Evolutionary conservation across 768 basidiomycete species (phyloP).

Genomic region (Suillus paluster): DNA sequence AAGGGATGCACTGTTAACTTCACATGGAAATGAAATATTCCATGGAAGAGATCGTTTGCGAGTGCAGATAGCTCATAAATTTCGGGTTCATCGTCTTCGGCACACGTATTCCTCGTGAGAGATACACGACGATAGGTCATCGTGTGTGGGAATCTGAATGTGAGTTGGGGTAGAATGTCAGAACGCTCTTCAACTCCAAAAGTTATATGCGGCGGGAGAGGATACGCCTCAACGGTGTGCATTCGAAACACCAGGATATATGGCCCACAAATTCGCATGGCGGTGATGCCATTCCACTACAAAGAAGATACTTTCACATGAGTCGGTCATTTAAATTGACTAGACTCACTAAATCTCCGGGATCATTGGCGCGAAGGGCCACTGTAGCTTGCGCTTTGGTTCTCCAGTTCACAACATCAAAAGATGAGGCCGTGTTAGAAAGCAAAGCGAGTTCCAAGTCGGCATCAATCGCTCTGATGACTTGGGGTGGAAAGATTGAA

Average conservation of each 20-base stretch:
- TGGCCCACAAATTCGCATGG: constrained; percentile 48
- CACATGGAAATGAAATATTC: constrained; percentile 55
- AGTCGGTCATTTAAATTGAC: neutral
- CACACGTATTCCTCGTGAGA: constrained; percentile 44
- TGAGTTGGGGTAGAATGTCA: constrained; percentile 20
- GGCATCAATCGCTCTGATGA: constrained; percentile 42
- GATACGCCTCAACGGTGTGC: constrained; percentile 52
- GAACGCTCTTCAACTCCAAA: constrained; percentile 14
- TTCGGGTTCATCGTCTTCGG: constrained; percentile 38
- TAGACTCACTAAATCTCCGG: constrained; percentile 38
- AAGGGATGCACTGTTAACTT: constrained; percentile 28
- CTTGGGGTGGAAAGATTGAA: constrained; percentile 17
- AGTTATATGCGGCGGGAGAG: constrained; percentile 19
- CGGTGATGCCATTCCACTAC: constrained; percentile 49
- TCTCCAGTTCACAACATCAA: constrained; percentile 47
- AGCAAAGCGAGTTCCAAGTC: constrained; percentile 35
- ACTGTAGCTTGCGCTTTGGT: constrained; percentile 27
- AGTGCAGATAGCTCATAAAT: constrained; percentile 46
- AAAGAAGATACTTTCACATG: neutral
- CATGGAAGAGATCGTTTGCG: constrained; percentile 45
- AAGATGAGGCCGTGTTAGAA: constrained; percentile 26
- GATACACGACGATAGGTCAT: constrained; percentile 42
- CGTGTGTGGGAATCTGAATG: constrained; percentile 28
- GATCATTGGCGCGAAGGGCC: constrained; percentile 25
- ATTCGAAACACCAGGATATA: constrained; percentile 58